Evolutionary conservation across 73 alveolate genomes (phyloP).

Genomic region (Paramecium tetraurelia): DNA sequence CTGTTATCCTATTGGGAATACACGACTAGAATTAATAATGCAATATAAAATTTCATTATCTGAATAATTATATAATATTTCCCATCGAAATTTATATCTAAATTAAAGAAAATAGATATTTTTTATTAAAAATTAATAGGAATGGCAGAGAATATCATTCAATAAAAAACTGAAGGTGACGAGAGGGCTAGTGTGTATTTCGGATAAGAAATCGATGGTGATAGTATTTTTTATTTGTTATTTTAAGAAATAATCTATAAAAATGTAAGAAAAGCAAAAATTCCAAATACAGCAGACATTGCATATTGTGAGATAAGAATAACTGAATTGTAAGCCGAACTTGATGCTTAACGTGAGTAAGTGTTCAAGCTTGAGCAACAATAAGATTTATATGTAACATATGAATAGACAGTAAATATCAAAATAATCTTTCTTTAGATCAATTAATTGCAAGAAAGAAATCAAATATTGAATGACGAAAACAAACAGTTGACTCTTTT

Average conservation of each 20-base stretch:
- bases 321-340: constrained; percentile 8
- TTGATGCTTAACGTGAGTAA: neutral
- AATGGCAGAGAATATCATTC: neutral
- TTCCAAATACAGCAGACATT: constrained; percentile 1
- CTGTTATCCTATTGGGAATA: neutral
- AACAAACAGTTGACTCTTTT: neutral
- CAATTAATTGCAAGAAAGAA: neutral
- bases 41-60: neutral
- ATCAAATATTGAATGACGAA: neutral
- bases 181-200: neutral
- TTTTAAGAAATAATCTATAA: neutral
- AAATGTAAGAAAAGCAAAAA: neutral
- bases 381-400: neutral
- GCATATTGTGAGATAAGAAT: constrained; percentile 43
- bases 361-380: neutral
- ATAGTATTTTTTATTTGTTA: neutral
- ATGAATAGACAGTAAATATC: neutral
- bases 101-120: neutral
- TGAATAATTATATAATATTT: neutral
- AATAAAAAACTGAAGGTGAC: neutral
- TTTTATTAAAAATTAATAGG: neutral
- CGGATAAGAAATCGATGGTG: neutral
- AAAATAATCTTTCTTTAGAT: neutral
- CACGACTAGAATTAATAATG: neutral
- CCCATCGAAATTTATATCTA: neutral